Evolutionary conservation across 2,329 filamentous ascomycete genomes (phyloP).

Genomic region (Paecilomyces variotii): DNA sequence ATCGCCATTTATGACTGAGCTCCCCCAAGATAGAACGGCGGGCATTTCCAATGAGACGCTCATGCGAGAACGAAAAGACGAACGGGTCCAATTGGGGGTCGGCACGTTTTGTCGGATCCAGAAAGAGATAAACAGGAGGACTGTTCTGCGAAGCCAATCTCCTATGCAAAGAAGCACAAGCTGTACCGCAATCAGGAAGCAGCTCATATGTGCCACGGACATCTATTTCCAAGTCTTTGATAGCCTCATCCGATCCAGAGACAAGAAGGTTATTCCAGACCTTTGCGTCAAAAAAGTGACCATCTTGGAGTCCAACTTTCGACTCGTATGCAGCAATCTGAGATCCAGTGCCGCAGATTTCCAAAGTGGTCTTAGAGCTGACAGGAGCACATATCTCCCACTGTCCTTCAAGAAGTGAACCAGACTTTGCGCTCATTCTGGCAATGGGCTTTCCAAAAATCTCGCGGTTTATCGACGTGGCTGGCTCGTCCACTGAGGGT

Average conservation of each 20-base stretch:
- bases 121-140: conserved; percentile 46
- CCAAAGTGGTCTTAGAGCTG: conserved; percentile 24
- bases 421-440: conserved; percentile 31
- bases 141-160: conserved; percentile 13
- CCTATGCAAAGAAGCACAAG: conserved; percentile 48
- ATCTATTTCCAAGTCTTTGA: conserved; percentile 23
- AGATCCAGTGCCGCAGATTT: conserved; percentile 25
- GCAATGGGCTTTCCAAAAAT: conserved; percentile 41
- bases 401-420: conserved; percentile 27
- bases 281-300: conserved; percentile 31
- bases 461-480: conserved; percentile 33
- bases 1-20: conserved; percentile 40
- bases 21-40: conserved; percentile 39
- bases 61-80: conserved; percentile 47
- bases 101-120: conserved; percentile 47
- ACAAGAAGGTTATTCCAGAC: conserved; percentile 40
- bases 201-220: conserved; percentile 45
- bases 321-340: conserved; percentile 31
- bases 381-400: conserved; percentile 41
- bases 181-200: conserved; percentile 50
- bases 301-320: conserved; percentile 30
- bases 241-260: conserved; percentile 18
- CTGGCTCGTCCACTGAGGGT: conserved; percentile 28
- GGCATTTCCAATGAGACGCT: conserved; percentile 40
- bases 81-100: conserved; percentile 44